Conservation (phyloP, 2,329 filamentous ascomycete genomes). For the Podosphaera leucotricha region DNA sequence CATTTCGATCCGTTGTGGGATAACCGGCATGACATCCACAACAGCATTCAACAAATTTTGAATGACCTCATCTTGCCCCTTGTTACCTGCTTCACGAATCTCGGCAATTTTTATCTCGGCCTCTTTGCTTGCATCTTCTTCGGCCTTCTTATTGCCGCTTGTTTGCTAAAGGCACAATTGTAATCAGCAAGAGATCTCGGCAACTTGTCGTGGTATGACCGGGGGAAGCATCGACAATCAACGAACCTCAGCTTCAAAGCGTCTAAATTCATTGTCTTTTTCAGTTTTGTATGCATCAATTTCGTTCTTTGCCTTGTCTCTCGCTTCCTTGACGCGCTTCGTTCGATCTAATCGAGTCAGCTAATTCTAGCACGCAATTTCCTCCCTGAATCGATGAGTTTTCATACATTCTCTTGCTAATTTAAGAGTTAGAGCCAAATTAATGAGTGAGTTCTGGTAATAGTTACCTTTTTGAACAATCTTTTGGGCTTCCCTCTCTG, state of each 20-base stretch:
- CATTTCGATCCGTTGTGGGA: slow-evolving; percentile 20
- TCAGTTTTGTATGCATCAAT: slow-evolving; percentile 75
- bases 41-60: slow-evolving; percentile 69
- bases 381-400: neutral
- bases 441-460: neutral
- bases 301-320: slow-evolving; percentile 91
- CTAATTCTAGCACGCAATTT: slow-evolving; percentile 11
- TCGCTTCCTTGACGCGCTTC: slow-evolving; percentile 90
- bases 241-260: slow-evolving; percentile 53
- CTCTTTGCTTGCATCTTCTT: slow-evolving; percentile 57
- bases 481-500: slow-evolving; percentile 95
- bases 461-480: slow-evolving; percentile 82
- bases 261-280: slow-evolving; percentile 89
- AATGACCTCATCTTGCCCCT: slow-evolving; percentile 58
- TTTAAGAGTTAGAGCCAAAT: slow-evolving; percentile 13
- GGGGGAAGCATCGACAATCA: neutral
- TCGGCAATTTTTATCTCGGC: slow-evolving; percentile 60
- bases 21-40: slow-evolving; percentile 55
- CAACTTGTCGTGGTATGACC: neutral
- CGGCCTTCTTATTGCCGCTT: slow-evolving; percentile 67
- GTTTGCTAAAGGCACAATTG: slow-evolving; percentile 41
- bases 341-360: slow-evolving; percentile 46
- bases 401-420: slow-evolving; percentile 68
- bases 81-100: slow-evolving; percentile 59
- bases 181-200: neutral